Evolutionary conservation across 2,329 filamentous ascomycete genomes (phyloP).

Genomic region (Arthrobotrys pseudoclavata): DNA sequence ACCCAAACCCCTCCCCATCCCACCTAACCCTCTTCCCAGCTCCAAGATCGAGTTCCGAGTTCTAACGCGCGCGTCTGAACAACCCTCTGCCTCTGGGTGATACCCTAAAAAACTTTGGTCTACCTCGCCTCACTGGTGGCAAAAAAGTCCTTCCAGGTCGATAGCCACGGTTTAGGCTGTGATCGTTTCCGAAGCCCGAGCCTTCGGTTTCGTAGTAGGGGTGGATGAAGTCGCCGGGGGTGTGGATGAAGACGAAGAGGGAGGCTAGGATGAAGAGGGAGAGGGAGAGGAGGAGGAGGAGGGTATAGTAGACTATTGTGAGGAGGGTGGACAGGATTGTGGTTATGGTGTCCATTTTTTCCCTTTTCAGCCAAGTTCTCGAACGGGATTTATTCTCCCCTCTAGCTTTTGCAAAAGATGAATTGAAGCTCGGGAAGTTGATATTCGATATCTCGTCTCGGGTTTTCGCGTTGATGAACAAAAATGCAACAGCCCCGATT

Average conservation of each 20-base stretch:
- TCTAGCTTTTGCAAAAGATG: too few species aligned
- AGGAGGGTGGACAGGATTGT: not conserved
- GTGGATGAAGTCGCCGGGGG: constrained; percentile 36
- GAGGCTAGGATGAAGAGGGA: not conserved
- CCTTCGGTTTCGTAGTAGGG: constrained; percentile 34
- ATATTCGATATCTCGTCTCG: too few species aligned
- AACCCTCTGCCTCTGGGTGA: too few species aligned
- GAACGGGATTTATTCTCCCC: too few species aligned
- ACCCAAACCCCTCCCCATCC: too few species aligned
- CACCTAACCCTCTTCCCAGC: too few species aligned
- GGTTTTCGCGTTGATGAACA: not conserved
- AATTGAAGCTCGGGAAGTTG: too few species aligned
- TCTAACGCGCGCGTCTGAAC: too few species aligned
- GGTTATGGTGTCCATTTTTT: not conserved
- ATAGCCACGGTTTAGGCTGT: not conserved
- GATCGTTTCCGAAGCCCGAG: not conserved
- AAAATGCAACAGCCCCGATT: not conserved
- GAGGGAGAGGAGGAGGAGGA: not conserved
- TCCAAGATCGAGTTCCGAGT: too few species aligned
- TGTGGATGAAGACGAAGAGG: constrained; percentile 44
- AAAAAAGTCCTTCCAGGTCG: not conserved
- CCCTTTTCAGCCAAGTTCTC: not conserved
- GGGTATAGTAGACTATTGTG: constrained; percentile 11
- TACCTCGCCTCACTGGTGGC: not conserved
- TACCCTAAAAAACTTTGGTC: not conserved